Percentiles rank a stretch among this genome's conserved stretches.
These are phyloP conservation scores for Fusarium sp. DNA, from an alignment of 2,329 filamentous ascomycete species.

Conservation along the genomic window DNA sequence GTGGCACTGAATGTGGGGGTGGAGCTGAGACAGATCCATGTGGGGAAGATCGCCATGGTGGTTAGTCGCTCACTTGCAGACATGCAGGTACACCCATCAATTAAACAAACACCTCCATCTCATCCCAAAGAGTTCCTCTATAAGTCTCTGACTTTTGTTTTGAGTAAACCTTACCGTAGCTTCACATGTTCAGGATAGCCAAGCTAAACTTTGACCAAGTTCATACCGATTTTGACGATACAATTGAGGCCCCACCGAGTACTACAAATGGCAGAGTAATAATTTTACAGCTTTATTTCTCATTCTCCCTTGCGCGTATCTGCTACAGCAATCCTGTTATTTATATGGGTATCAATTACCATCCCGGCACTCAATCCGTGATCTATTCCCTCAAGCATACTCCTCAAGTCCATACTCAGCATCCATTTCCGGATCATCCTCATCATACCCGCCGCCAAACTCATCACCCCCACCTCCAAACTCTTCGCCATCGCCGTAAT, in stretches of 20 bases:
- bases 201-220: not conserved
- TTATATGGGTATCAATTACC: constrained; percentile 38
- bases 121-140: not conserved
- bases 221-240: too few species aligned
- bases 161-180: not conserved
- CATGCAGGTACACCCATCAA: not conserved
- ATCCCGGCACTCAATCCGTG: not conserved
- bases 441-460: constrained; percentile 52
- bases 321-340: not conserved
- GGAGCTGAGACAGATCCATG: not conserved
- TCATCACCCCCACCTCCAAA: constrained; percentile 50
- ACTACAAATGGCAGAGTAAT: not conserved
- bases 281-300: not conserved
- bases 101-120: not conserved
- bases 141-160: too few species aligned
- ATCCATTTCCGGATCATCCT: constrained; percentile 56
- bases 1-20: not conserved
- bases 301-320: not conserved
- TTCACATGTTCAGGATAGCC: fast-evolving
- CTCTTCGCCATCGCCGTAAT: constrained; percentile 50
- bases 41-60: not conserved
- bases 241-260: too few species aligned
- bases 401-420: constrained; percentile 53
- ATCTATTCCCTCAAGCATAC: constrained; percentile 28
- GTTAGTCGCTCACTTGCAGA: not conserved